Percentiles rank a stretch among this genome's conserved stretches.
These are phyloP conservation scores for Psilocybe tampanensis DNA, from an alignment of 768 basidiomycete species.

Conservation along the genomic window DNA sequence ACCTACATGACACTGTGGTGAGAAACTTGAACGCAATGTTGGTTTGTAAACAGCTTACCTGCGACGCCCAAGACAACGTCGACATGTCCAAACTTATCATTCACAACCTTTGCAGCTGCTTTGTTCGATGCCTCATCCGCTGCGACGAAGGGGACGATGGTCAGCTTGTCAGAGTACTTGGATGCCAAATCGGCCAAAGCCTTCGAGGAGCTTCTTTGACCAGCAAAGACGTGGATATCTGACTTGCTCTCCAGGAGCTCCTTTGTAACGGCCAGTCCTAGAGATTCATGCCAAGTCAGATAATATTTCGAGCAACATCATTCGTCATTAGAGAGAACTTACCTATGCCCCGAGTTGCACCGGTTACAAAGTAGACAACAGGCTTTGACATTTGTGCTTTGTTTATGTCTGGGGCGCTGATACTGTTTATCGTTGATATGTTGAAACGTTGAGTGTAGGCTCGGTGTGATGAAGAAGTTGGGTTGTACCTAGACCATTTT, in stretches of 20 bases:
- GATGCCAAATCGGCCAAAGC: background rate
- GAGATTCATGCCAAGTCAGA: background rate
- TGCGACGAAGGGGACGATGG: constrained; percentile 3
- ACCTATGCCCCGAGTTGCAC: constrained; percentile 10
- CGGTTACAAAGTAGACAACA: constrained; percentile 2
- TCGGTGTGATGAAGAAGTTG: too few species aligned
- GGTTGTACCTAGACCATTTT: too few species aligned
- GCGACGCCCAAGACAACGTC: background rate
- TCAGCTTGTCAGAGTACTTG: background rate
- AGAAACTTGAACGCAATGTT: too few species aligned
- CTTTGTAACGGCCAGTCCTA: background rate
- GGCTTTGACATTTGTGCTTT: background rate
- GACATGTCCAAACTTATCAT: background rate
- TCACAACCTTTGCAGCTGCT: background rate
- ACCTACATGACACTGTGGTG: too few species aligned
- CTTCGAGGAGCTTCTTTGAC: background rate
- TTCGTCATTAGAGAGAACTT: background rate
- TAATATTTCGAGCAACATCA: background rate
- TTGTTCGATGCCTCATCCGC: constrained; percentile 7
- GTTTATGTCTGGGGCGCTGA: too few species aligned
- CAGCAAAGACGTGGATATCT: background rate
- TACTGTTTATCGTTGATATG: too few species aligned
- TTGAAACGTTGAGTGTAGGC: too few species aligned
- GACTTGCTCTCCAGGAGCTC: background rate
- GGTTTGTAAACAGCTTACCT: too few species aligned